Percentiles rank a stretch among this genome's conserved stretches.
Evolutionary conservation across 331 rosid genomes (phyloP).

Genomic region (Acacia concinna): DNA sequence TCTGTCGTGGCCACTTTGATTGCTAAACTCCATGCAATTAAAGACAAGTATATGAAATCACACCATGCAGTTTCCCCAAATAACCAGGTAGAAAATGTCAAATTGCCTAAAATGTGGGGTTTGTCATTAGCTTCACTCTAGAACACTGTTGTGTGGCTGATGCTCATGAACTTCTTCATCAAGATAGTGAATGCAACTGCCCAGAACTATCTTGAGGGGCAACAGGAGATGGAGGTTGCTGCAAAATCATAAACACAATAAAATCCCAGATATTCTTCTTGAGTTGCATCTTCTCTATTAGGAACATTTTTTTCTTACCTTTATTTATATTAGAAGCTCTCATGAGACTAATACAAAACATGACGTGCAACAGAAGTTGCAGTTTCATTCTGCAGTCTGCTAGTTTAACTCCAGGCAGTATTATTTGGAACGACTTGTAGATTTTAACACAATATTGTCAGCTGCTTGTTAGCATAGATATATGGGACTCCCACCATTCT

Average conservation of each 20-base stretch:
- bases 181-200: slow-evolving; percentile 91
- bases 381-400: slow-evolving; percentile 21
- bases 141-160: slow-evolving; percentile 94
- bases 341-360: slow-evolving; percentile 26
- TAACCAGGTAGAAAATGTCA: slow-evolving; percentile 56
- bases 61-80: slow-evolving; percentile 48
- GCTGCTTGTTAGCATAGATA: slow-evolving; percentile 41
- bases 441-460: slow-evolving; percentile 40
- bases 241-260: slow-evolving; percentile 35
- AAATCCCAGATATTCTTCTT: slow-evolving; percentile 29
- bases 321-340: slow-evolving; percentile 26
- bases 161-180: slow-evolving; percentile 85
- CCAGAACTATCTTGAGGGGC: slow-evolving; percentile 69
- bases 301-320: no score
- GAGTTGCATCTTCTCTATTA: slow-evolving; percentile 19
- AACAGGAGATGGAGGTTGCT: slow-evolving; percentile 58
- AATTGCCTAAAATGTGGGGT: slow-evolving; percentile 59
- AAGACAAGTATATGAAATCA: slow-evolving; percentile 72
- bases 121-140: slow-evolving; percentile 81
- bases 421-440: slow-evolving; percentile 50
- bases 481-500: slow-evolving; percentile 52
- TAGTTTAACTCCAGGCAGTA: slow-evolving; percentile 42
- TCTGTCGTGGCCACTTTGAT: slow-evolving; percentile 58
- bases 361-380: slow-evolving; percentile 32
- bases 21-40: slow-evolving; percentile 61